Conservation (phyloP, 1,284 basidiomycete species). For the Irpex sp. region DNA sequence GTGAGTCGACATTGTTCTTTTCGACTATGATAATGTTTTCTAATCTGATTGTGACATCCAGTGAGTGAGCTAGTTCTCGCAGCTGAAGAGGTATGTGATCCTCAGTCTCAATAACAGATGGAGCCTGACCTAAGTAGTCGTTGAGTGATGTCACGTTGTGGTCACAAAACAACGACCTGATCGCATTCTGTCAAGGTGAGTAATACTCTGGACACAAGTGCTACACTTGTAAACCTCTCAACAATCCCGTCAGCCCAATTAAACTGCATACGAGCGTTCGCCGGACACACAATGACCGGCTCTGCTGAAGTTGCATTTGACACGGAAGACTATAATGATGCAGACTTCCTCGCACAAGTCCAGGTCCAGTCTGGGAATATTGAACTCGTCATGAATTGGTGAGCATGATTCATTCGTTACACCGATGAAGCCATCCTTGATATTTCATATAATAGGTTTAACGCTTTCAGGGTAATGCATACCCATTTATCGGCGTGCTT, state of each 20-base stretch:
- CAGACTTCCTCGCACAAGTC: constrained; percentile 55
- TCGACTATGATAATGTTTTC: not conserved
- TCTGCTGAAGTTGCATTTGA: constrained; percentile 64
- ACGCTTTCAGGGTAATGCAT: constrained; percentile 65
- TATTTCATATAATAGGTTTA: constrained; percentile 53
- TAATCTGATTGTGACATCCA: constrained; percentile 30
- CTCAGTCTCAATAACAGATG: constrained; percentile 5
- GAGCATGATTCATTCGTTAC: constrained; percentile 24
- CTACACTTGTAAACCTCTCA: not conserved
- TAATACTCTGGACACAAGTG: not conserved
- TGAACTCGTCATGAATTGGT: constrained; percentile 68
- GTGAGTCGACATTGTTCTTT: constrained; percentile 43
- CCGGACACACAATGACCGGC: constrained; percentile 60
- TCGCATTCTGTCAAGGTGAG: constrained; percentile 62
- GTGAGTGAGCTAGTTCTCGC: constrained; percentile 65
- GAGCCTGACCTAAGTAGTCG: constrained; percentile 43
- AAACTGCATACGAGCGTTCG: constrained; percentile 70
- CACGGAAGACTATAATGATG: constrained; percentile 67
- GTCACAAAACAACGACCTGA: constrained; percentile 61
- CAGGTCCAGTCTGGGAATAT: constrained; percentile 53
- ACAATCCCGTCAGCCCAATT: constrained; percentile 48
- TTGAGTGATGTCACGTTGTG: constrained; percentile 63
- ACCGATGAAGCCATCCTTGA: constrained; percentile 8
- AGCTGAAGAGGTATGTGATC: constrained; percentile 64
- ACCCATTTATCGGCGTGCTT: not conserved